Percentiles rank a stretch among this genome's conserved stretches.
phyloP scores from a whole-genome alignment of 805 yeast genomes.

The Nakazawaea anatomiae region DNA sequence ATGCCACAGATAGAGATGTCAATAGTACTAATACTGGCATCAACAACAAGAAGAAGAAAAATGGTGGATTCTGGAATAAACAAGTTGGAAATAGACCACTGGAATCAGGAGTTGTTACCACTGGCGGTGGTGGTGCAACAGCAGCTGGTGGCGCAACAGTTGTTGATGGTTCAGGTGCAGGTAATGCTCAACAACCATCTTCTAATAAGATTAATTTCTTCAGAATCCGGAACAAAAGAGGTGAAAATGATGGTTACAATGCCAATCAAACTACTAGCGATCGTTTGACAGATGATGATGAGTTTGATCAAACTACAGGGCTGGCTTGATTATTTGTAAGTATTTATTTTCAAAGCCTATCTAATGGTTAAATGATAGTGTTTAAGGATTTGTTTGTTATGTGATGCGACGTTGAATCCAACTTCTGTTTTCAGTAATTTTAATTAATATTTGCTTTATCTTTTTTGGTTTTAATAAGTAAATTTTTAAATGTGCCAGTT shows the following conservation, averaged over 20 bases:
- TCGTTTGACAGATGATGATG: neutral
- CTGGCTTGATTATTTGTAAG: neutral
- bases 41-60: neutral
- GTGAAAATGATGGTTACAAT: neutral
- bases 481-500: too few species aligned
- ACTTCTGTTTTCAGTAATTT: too few species aligned
- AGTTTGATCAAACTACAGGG: neutral
- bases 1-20: neutral
- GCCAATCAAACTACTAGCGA: neutral
- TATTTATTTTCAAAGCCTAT: too few species aligned
- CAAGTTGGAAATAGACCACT: neutral
- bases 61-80: slow-evolving; percentile 1
- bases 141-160: neutral
- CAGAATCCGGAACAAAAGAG: slow-evolving; percentile 5
- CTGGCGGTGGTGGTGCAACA: neutral
- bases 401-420: too few species aligned
- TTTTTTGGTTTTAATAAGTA: too few species aligned
- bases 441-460: too few species aligned
- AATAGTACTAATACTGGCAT: neutral
- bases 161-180: neutral
- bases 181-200: neutral
- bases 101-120: neutral
- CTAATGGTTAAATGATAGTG: too few species aligned
- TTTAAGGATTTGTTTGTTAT: too few species aligned
- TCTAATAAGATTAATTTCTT: slow-evolving; percentile 7